Evolutionary conservation across 805 yeast genomes (phyloP), one percentile per base, ranked within the genome.

Genomic region (Torulaspora microellipsoides): DNA sequence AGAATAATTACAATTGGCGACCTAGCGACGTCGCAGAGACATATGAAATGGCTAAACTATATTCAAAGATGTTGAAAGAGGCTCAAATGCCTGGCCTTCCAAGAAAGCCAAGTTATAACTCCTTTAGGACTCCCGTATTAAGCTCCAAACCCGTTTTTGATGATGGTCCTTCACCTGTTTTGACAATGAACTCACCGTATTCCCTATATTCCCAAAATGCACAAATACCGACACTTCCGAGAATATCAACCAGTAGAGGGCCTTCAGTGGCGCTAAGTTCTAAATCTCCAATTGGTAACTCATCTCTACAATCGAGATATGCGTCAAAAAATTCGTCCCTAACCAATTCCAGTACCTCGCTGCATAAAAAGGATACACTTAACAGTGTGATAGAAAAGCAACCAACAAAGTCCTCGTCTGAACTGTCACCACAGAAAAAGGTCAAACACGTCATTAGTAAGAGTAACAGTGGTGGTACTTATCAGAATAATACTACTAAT

Each of bases 11-110:
- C n/a, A 84, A 85, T 3, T 80, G 88, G 80, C 70, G 67, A 15
- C 85, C 90, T 1, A 63, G 71, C 10, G 87, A 84, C 54, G 72
- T 80, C 20, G 77, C 81, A 3, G 67, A 71, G 34, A 75, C 81
- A 14, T 72, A 69, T 52, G 78, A 78, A 38, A 71, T 78, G 3
- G 74, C 72, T 45, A 64, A 67, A 33, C 60, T 66, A 31, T 75
- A 73, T 49, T 62, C 66, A 29, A 57, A 56, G 27, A 27, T 67
- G 15, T 51, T 55, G 27, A 53, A 56, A 15, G 62, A 58, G 12
- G 47, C 51, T 7, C 45, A 52, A 32, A 34, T 46, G 20, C 37
- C 51, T 29, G 47, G 50, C 7, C 38, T 33, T 43, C 39, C 41
- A 15, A 52, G 49, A 39, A 55, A 49, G 25, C 46, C 59, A 3